Evolutionary conservation across 768 basidiomycete species (phyloP).

Genomic region (Leccinum disarticulatum): DNA sequence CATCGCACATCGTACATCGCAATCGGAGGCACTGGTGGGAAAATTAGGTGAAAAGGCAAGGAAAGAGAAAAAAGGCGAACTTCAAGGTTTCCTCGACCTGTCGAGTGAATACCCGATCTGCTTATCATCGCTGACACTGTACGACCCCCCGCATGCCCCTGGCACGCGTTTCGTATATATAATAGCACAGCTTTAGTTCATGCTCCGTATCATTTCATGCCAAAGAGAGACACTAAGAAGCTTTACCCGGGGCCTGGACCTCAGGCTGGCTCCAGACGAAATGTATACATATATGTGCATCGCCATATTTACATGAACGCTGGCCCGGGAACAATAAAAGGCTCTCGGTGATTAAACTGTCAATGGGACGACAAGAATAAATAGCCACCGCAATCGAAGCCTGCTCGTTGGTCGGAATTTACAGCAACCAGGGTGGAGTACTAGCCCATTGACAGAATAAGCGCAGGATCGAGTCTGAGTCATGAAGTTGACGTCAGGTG

Average conservation of each 20-base stretch:
- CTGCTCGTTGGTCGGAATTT: too few relatives aligned
- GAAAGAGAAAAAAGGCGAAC: not conserved
- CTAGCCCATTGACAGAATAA: too few relatives aligned
- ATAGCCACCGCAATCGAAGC: not conserved
- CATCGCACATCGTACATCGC: not conserved
- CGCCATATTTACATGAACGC: not conserved
- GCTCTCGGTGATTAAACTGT: constrained; percentile 20
- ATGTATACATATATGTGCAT: not conserved
- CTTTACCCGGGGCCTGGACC: not conserved
- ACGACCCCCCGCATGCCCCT: not conserved
- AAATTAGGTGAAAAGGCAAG: not conserved
- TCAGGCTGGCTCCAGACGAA: not conserved
- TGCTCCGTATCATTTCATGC: not conserved
- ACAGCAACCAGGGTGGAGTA: too few relatives aligned
- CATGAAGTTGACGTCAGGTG: too few relatives aligned
- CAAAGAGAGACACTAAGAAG: not conserved
- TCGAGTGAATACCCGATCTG: not conserved
- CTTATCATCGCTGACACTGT: not conserved
- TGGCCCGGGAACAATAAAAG: not conserved
- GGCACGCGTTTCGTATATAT: not conserved
- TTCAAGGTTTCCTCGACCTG: not conserved
- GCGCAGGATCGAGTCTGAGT: too few relatives aligned
- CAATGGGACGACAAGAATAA: not conserved
- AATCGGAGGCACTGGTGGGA: not conserved
- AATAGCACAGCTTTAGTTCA: not conserved